Percentiles rank a stretch among this genome's conserved stretches.
These are phyloP conservation scores for Aureobasidium vineae DNA, from an alignment of 2,329 filamentous ascomycete genomes.

Conservation along the genomic window DNA sequence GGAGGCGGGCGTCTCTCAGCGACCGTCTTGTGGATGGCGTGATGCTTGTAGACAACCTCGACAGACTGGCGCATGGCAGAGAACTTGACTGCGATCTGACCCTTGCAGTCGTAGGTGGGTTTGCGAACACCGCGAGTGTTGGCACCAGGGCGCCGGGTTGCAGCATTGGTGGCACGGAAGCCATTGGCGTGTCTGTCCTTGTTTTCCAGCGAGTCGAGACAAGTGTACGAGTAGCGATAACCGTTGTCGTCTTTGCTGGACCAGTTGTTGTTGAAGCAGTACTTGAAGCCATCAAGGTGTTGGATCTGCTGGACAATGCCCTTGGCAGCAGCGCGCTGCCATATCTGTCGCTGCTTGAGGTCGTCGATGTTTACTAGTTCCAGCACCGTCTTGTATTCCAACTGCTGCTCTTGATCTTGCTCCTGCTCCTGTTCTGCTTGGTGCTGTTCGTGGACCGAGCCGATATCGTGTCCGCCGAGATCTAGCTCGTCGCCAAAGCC, in stretches of 20 bases:
- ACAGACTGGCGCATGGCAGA: slow-evolving; percentile 44
- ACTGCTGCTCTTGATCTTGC: not conserved
- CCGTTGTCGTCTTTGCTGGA: slow-evolving; percentile 48
- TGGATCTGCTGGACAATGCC: slow-evolving; percentile 47
- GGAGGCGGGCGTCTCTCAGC: slow-evolving; percentile 46
- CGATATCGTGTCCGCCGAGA: not conserved
- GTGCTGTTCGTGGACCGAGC: not conserved
- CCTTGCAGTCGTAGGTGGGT: slow-evolving; percentile 51
- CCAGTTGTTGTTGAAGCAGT: slow-evolving; percentile 53
- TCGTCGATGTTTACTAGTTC: slow-evolving; percentile 35
- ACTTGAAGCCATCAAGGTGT: slow-evolving; percentile 48
- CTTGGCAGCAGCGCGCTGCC: slow-evolving; percentile 50
- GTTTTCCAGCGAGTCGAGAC: slow-evolving; percentile 52
- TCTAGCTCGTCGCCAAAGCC: slow-evolving; percentile 5
- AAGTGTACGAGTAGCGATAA: slow-evolving; percentile 51
- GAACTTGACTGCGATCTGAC: slow-evolving; percentile 50
- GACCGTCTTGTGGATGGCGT: slow-evolving; percentile 48
- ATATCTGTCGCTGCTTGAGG: slow-evolving; percentile 45
- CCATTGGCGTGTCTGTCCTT: slow-evolving; percentile 51
- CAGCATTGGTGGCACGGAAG: slow-evolving; percentile 35
- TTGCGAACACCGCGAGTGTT: slow-evolving; percentile 36
- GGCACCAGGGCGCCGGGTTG: slow-evolving; percentile 21
- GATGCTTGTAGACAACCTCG: slow-evolving; percentile 49
- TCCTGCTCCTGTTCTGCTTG: not conserved
- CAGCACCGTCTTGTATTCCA: slow-evolving; percentile 11